A percentile compares a stretch with the other conserved stretches of the same genome.
These are phyloP conservation scores for Picea sitchensis DNA, from an alignment of 75 land plant genomes.

Conservation along the genomic window DNA sequence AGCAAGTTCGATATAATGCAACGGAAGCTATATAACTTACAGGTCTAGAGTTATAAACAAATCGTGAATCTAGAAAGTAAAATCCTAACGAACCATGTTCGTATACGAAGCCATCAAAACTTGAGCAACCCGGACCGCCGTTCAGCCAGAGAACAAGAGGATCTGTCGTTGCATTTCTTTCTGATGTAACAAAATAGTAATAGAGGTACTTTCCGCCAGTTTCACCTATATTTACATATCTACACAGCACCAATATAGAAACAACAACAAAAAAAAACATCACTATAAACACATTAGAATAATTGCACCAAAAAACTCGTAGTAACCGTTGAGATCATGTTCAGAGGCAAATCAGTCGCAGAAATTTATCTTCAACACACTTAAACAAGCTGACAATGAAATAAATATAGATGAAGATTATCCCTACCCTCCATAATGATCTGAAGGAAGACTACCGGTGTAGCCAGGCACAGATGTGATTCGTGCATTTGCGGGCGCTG, in stretches of 20 bases:
- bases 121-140: slow-evolving; percentile 97
- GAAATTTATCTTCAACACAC: too few species aligned
- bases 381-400: neutral
- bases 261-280: neutral
- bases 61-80: neutral
- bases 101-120: slow-evolving; percentile 89
- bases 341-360: neutral
- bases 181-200: slow-evolving; percentile 81
- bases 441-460: slow-evolving; percentile 53
- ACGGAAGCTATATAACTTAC: neutral
- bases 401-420: neutral
- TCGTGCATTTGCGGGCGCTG: slow-evolving; percentile 45
- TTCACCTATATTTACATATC: slow-evolving; percentile 71
- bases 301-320: neutral
- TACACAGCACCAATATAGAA: slow-evolving; percentile 18
- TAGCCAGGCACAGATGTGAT: slow-evolving; percentile 66
- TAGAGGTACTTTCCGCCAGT: slow-evolving; percentile 47
- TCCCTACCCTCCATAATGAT: slow-evolving; percentile 70
- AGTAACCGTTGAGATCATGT: neutral
- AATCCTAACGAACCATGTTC: slow-evolving; percentile 49
- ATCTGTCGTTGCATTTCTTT: slow-evolving; percentile 59
- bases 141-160: slow-evolving; percentile 94
- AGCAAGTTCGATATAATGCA: neutral
- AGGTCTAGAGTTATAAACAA: neutral
- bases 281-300: neutral